phyloP scores from a whole-genome alignment of 345 rosid species.

The Citrus australasica region DNA sequence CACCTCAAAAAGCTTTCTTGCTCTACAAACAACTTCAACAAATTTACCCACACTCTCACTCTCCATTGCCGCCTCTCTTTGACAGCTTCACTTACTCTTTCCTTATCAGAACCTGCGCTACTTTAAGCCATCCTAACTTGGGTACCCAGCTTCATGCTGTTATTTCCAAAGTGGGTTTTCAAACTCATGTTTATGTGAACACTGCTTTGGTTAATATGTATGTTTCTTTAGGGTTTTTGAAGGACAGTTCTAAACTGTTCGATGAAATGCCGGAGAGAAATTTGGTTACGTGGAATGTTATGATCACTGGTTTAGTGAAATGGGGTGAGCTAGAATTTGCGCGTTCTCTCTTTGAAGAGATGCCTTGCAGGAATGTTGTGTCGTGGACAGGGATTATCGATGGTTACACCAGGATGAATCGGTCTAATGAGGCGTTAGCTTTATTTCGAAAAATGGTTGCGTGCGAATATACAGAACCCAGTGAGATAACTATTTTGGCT shows the following conservation, averaged over 20 bases:
- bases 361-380: conserved; percentile 42
- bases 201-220: conserved; percentile 61
- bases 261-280: conserved; percentile 68
- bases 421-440: not conserved
- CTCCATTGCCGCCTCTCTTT: conserved; percentile 27
- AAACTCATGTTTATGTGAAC: conserved; percentile 57
- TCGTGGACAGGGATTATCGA: conserved; percentile 65
- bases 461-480: no score
- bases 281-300: conserved; percentile 73
- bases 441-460: no score
- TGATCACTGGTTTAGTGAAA: conserved; percentile 68
- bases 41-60: conserved; percentile 20
- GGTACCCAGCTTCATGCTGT: conserved; percentile 64
- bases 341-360: conserved; percentile 50
- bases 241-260: conserved; percentile 43
- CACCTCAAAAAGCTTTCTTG: conserved; percentile 40
- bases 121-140: conserved; percentile 21
- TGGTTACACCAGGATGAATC: conserved; percentile 56
- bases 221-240: conserved; percentile 19
- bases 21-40: conserved; percentile 47
- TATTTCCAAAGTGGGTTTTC: conserved; percentile 60
- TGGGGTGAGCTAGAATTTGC: conserved; percentile 61
- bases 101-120: conserved; percentile 46
- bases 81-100: conserved; percentile 66
- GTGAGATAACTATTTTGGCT: no score